Base-by-base conservation (phyloP, 1,284 basidiomycete species). In the Lignosus rhinocerotis region DNA sequence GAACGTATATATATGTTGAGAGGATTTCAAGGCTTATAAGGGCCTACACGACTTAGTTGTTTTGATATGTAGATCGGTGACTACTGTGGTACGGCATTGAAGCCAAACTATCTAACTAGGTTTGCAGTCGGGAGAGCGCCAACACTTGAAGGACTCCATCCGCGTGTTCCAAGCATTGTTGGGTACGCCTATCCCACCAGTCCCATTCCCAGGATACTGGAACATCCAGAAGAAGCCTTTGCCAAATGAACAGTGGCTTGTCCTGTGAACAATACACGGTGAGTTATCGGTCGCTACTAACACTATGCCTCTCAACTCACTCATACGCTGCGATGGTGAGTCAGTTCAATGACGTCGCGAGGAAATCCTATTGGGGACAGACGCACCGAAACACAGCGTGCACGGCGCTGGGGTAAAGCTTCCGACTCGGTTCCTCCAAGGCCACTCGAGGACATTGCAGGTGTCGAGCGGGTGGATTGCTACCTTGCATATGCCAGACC, bases 401-500 rank as follows among this genome's bases (percentile, higher is more conserved):
- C 58, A 55, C 19, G 50, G 17, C 38, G 56, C 53, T 11, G 58
- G 58, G 7, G 56, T 52, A 25, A 58, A 55, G 46, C 52, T 55
- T 9, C 46, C 48, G 39, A 54, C 42, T n/a, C 53, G 16, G 41
- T 51, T 51, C 42, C 50, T 57, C 51, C 58, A 62, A 30, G 53
- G 49, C n/a, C 12, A 25, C 9, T 39, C 50, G 25, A 62, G 51
- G 17, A 34, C n/a, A 31, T 53, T 53, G 54, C 61, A 62, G 31
- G 32, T 42, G 21, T 49, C 47, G 30, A 51, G 19, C 5, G 52
- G 46, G 17, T 53, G 51, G 17, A 56, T 49, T 12, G 54, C 54
- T 45, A 59, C 41, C 2, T 51, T 51, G 54, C 61, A 62, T 1
- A n/a, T 42, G 9, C 61, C 61, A 21, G 46, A 33, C 61, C 61